Evolutionary conservation across 345 rosid species (phyloP), one percentile per base, ranked within the genome.

Genomic region (Populus davidiana): DNA sequence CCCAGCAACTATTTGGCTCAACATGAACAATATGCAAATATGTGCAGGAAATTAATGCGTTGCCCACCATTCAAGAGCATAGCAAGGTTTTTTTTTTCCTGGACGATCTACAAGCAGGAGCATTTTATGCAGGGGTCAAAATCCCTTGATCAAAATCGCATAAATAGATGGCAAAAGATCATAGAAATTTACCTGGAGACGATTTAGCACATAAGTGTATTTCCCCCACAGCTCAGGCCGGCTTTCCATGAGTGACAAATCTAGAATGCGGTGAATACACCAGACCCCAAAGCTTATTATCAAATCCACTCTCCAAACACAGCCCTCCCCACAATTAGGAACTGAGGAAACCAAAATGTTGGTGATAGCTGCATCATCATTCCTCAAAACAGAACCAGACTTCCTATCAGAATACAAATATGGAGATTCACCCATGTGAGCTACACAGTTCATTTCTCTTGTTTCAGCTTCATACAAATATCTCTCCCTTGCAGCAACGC

Each of bases 181-280:
- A 39, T 18, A 20, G 41, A 78, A 71, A 54, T 71, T 79, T 85
- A 96, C 99, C 99, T 96, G 99, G 75, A 96, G 97, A 62, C 90
- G 98, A 85, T 96, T 96, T 62, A 96, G 91, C 52, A 92, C 98
- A 50, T 87, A 96, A 78, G 99, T 96, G 76, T 96, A 92, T 80
- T 92, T 96, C 72, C 99, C 99, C 99, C 99, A 96, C 38, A 96
- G 85, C 82, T 94, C 98, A 27, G 98, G 99, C 59, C 99, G 88
- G 84, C 99, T 94, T 86, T 96, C 99, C 98, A 92, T 86, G 75
- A 91, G 88, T 23, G 98, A 96, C 83, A 96, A 81, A 80, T 87
- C 90, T 67, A 96, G 98, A 78, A 96, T 82, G 71, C 95, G 90
- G 82, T 91, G 98, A 47, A 96, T 91, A 85, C 99, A 92, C 99